Conservation (phyloP, 768 basidiomycete species). For the Hydnomerulius pinastri region DNA sequence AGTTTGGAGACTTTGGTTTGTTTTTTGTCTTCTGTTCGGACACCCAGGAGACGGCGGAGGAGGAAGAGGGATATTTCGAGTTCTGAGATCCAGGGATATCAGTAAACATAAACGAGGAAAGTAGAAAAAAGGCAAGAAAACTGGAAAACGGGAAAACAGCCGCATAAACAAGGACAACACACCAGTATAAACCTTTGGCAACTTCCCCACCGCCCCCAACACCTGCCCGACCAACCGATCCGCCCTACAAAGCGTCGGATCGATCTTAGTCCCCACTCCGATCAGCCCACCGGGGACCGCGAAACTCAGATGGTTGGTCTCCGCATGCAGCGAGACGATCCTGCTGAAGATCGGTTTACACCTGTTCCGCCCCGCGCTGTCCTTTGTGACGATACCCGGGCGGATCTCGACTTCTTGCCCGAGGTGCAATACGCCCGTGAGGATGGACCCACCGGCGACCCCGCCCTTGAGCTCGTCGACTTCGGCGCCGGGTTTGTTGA, state of each 20-base stretch:
- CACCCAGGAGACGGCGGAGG: conserved; percentile 93
- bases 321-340: conserved; percentile 92
- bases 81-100: conserved; percentile 49
- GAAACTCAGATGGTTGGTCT: conserved; percentile 91
- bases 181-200: conserved; percentile 93
- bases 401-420: conserved; percentile 96
- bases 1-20: conserved; percentile 95
- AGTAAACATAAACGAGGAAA: too few relatives aligned
- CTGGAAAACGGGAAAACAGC: too few relatives aligned
- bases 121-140: neutral
- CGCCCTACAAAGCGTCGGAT: conserved; percentile 95
- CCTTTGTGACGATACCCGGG: conserved; percentile 96
- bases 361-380: conserved; percentile 82
- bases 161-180: too few relatives aligned
- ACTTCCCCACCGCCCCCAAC: conserved; percentile 89
- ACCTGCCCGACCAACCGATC: conserved; percentile 98
- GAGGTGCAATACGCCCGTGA: conserved; percentile 86
- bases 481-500: conserved; percentile 98
- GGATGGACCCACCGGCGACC: conserved; percentile 95
- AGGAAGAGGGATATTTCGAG: conserved; percentile 93
- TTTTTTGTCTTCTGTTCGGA: conserved; percentile 98
- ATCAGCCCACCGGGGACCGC: conserved; percentile 98
- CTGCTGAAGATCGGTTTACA: conserved; percentile 93
- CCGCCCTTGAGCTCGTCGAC: conserved; percentile 98
- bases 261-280: conserved; percentile 96